These are phyloP conservation scores for Ogataea allantospora DNA, from an alignment of 805 yeast species.

Conservation along the genomic window DNA sequence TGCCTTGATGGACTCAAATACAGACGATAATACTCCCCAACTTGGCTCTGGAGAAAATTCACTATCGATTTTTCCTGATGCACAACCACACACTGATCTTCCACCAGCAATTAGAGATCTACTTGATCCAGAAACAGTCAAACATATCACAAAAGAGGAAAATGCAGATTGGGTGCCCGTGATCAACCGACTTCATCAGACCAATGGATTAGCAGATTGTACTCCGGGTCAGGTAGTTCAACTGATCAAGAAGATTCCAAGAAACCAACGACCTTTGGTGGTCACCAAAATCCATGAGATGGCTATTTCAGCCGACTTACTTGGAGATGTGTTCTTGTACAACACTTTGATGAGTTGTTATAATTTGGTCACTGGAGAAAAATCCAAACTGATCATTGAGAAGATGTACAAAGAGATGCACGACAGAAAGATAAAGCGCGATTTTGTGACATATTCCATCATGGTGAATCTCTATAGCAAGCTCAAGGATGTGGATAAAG, in stretches of 20 bases:
- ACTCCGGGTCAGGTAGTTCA: constrained; percentile 34
- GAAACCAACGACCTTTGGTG: constrained; percentile 32
- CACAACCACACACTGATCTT: constrained; percentile 27
- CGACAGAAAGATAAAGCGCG: constrained; percentile 30
- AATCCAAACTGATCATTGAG: constrained; percentile 34
- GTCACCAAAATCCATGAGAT: constrained; percentile 39
- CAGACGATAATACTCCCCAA: constrained; percentile 5
- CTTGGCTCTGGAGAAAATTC: not conserved
- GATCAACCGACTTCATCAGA: constrained; percentile 34
- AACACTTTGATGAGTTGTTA: constrained; percentile 38
- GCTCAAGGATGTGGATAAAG: constrained; percentile 35
- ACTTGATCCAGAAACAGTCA: constrained; percentile 39
- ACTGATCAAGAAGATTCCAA: constrained; percentile 43
- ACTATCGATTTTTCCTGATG: constrained; percentile 26
- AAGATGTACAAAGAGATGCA: constrained; percentile 30
- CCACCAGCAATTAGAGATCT: constrained; percentile 38
- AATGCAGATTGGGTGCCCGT: constrained; percentile 49
- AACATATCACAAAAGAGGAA: constrained; percentile 38
- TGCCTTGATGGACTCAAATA: constrained; percentile 22
- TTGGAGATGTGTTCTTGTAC: constrained; percentile 33
- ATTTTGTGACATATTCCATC: constrained; percentile 42
- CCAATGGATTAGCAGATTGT: constrained; percentile 37
- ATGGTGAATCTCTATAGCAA: constrained; percentile 48
- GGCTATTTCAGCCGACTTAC: constrained; percentile 35
- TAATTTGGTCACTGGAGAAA: constrained; percentile 17